Conservation (phyloP, 176 grass and related monocot genomes). For the Oryza brachyantha region DNA sequence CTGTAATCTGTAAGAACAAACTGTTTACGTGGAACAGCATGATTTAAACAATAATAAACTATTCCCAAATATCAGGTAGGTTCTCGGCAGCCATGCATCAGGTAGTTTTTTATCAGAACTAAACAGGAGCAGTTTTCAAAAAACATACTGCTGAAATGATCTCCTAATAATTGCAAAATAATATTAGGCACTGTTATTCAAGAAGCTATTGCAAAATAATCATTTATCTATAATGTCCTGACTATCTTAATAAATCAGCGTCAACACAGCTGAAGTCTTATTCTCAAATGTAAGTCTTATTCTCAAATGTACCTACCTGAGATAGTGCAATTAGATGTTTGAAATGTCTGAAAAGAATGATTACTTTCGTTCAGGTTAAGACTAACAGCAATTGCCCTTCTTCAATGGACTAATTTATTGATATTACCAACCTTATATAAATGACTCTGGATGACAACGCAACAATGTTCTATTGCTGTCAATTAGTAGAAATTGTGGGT, state of each 20-base stretch:
- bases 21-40: neutral
- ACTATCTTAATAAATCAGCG: neutral
- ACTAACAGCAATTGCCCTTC: neutral
- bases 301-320: too few relatives aligned
- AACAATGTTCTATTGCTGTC: neutral
- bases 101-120: too few relatives aligned
- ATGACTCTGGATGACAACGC: neutral
- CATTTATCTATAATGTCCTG: neutral
- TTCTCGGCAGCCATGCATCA: neutral
- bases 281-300: neutral
- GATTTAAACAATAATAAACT: neutral
- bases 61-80: neutral
- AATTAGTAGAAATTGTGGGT: neutral
- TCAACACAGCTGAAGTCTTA: neutral
- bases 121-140: neutral
- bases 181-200: neutral
- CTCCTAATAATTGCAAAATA: neutral
- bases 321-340: neutral
- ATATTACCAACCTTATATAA: neutral
- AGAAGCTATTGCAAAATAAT: neutral
- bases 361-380: neutral
- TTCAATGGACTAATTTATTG: neutral
- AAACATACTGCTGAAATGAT: neutral
- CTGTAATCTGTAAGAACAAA: neutral
- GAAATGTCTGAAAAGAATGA: neutral